phyloP scores from a whole-genome alignment of 2,329 filamentous ascomycete species.

The Didymella arachidicola region DNA sequence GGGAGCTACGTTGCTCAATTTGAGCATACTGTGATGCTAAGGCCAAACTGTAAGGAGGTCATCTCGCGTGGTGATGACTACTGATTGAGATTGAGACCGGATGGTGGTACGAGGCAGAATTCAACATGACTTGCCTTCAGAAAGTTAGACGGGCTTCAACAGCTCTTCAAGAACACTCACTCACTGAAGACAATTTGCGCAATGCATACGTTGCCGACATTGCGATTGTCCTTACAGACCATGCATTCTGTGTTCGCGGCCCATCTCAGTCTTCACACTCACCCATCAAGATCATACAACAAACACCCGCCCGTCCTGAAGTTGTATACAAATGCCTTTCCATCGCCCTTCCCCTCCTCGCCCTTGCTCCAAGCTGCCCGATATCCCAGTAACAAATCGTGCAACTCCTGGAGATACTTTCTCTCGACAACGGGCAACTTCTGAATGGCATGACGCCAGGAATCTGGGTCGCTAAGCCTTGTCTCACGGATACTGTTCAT shows the following conservation, averaged over 20 bases:
- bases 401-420: constrained; percentile 82
- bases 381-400: constrained; percentile 74
- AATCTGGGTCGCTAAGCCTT: constrained; percentile 78
- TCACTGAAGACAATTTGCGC: too few relatives aligned
- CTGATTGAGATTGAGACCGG: constrained; percentile 52
- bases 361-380: constrained; percentile 64
- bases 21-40: constrained; percentile 68
- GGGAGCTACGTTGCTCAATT: constrained; percentile 93
- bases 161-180: background rate
- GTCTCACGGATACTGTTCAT: constrained; percentile 79
- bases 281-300: constrained; percentile 76
- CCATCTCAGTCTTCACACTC: constrained; percentile 5
- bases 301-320: constrained; percentile 84
- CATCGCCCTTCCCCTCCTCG: constrained; percentile 42
- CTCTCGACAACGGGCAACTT: constrained; percentile 77
- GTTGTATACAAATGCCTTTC: constrained; percentile 89
- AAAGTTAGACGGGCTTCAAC: background rate
- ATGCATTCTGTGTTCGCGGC: background rate
- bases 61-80: constrained; percentile 87
- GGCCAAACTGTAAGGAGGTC: constrained; percentile 75
- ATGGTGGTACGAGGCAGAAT: background rate
- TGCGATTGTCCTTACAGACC: background rate
- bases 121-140: background rate
- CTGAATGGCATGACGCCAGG: constrained; percentile 84
- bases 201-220: background rate